Evolutionary conservation across 495 filamentous ascomycete species (phyloP), one percentile per base, ranked within the genome.

Genomic region (Aspergillus saccharolyticus): DNA sequence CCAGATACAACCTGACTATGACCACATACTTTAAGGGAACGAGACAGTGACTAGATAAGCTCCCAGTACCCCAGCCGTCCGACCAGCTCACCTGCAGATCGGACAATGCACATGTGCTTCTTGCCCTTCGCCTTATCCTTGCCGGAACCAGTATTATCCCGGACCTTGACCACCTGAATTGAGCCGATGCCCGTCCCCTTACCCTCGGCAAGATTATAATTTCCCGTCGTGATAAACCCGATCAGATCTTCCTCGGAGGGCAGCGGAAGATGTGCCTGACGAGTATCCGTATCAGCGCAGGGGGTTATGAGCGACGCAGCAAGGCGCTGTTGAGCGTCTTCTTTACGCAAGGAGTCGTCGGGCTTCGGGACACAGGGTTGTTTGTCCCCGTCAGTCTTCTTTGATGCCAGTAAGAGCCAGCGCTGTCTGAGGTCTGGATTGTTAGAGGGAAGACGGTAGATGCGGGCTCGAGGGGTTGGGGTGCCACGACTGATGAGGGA

Each of bases 171-270:
- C 3, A 91, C 71, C 3, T 81, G 71, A 19, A 97, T 70, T 17
- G 80, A 85, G 0, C 89, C 94, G 56, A 98, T 78, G 0, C 86
- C 92, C 20, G 85, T 85, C 0, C 85, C 86, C 64, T 79, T 80
- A 1, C 93, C 94, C 56, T 91, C 83, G 6, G 83, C 84, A 3
- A 97, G 77, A 60, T 89, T 89, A 60, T 87, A 96, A 51, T 88
- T 87, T 2, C 93, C 94, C 2, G 86, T 88, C 20, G 91, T 96
- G 19, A 97, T 85, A 67, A 96, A 98, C 0, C 94, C 94, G 42
- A 98, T 88, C 25, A 97, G 74, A 65, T 96, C 90, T 15, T 81
- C 78, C 58, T 89, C 88, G 1, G 74, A 70, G 0, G 94, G 94
- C 5, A 89, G 83, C 1, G 81, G 65, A 0, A 89, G 83, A 56